These are phyloP conservation scores for Leucocoprinus gongylophorus DNA, from an alignment of 1,284 basidiomycete genomes.

Conservation along the genomic window DNA sequence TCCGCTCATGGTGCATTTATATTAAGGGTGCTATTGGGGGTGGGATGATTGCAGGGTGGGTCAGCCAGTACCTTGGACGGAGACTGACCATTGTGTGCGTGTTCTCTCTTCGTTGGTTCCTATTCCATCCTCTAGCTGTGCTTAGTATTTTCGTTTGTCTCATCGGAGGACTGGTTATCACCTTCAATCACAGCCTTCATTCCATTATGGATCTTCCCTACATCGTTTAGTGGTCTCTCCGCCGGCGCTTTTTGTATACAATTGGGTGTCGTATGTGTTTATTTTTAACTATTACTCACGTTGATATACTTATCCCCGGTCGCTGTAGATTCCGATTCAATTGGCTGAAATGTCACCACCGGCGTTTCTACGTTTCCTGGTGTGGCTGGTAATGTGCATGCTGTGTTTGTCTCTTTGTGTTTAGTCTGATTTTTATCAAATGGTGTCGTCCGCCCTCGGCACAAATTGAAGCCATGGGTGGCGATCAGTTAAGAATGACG, in stretches of 20 bases:
- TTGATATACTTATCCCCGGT: neutral
- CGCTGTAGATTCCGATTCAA: conserved; percentile 66
- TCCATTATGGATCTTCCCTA: conserved; percentile 81
- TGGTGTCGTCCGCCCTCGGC: conserved; percentile 64
- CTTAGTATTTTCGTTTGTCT: conserved; percentile 48
- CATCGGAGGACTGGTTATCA: conserved; percentile 34
- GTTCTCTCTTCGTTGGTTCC: conserved; percentile 15
- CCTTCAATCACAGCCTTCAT: conserved; percentile 45
- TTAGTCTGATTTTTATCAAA: conserved; percentile 32
- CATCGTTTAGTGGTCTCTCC: conserved; percentile 54
- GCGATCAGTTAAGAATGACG: conserved; percentile 49
- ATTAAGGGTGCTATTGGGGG: conserved; percentile 74
- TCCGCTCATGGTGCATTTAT: conserved; percentile 12
- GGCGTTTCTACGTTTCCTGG: conserved; percentile 92
- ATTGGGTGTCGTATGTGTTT: conserved; percentile 60
- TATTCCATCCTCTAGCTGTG: neutral
- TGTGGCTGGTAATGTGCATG: conserved; percentile 62
- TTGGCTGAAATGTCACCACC: conserved; percentile 89
- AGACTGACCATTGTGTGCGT: conserved; percentile 76
- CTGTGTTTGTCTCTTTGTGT: conserved; percentile 7
- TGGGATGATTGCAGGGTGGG: conserved; percentile 70
- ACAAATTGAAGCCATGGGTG: conserved; percentile 85
- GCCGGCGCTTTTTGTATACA: conserved; percentile 85
- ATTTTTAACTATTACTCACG: neutral
- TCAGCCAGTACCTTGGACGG: conserved; percentile 83